Percentiles rank a stretch among this genome's conserved stretches.
Evolutionary conservation across 225 moss, liverwort and hornwort species (phyloP).

Genomic region (Pleurozium schreberi): DNA sequence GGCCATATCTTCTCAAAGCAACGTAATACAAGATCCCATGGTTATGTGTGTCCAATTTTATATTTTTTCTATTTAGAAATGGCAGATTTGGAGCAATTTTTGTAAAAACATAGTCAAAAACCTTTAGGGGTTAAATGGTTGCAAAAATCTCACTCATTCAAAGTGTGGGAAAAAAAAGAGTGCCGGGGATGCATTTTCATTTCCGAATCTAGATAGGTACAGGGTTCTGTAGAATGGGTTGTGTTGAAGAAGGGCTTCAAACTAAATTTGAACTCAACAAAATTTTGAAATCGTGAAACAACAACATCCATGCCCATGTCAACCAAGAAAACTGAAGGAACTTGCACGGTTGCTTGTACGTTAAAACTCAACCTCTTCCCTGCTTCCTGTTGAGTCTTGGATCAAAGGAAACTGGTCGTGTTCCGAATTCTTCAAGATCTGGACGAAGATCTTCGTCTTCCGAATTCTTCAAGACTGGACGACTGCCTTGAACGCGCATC

Average conservation of each 20-base stretch:
- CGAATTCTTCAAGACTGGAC: too few relatives aligned
- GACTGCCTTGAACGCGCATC: not conserved
- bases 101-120: too few relatives aligned
- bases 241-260: not conserved
- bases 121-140: too few relatives aligned
- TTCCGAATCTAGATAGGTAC: too few relatives aligned
- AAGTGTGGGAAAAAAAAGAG: not conserved
- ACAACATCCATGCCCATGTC: not conserved
- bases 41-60: too few relatives aligned
- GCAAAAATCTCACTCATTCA: not conserved
- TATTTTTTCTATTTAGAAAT: too few relatives aligned
- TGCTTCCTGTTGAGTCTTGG: not conserved
- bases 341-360: not conserved
- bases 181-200: not conserved
- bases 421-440: not conserved
- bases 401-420: not conserved
- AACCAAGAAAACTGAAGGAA: not conserved
- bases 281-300: not conserved
- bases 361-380: not conserved
- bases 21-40: too few relatives aligned
- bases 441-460: slow-evolving; percentile 2
- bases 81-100: too few relatives aligned
- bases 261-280: not conserved
- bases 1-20: too few relatives aligned
- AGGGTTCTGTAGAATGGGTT: not conserved